Conservation (phyloP, 331 rosid genomes). For the Erythrophleum ivorense region DNA sequence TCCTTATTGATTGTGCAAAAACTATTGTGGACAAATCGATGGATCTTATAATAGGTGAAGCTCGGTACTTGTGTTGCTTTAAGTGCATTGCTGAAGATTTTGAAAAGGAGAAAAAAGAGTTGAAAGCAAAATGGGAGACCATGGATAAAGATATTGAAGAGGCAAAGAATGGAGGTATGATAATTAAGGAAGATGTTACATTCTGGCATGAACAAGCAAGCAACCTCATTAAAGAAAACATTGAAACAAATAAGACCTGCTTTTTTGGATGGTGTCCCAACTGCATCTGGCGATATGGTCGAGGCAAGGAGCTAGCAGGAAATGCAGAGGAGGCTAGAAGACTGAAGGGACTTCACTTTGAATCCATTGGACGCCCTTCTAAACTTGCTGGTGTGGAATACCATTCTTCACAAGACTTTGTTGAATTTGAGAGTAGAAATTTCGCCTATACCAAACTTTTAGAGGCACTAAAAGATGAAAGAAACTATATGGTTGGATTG, state of each 20-base stretch:
- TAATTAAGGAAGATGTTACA: background rate
- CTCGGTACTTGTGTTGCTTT: background rate
- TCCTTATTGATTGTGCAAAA: too few relatives aligned
- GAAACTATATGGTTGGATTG: background rate
- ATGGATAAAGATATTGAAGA: background rate
- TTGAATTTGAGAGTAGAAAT: too few relatives aligned
- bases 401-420: background rate
- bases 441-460: background rate
- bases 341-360: background rate
- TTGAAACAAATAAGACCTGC: too few relatives aligned
- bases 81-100: background rate
- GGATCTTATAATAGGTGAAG: too few relatives aligned
- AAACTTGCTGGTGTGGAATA: background rate
- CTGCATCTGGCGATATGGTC: too few relatives aligned
- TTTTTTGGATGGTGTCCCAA: too few relatives aligned
- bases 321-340: too few relatives aligned
- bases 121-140: background rate
- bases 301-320: too few relatives aligned
- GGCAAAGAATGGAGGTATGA: background rate
- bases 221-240: background rate
- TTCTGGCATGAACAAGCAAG: too few relatives aligned
- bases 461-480: background rate
- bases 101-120: background rate
- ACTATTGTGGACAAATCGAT: too few relatives aligned
- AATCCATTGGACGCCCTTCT: background rate